Evolutionary conservation across 1,284 basidiomycete species (phyloP), one percentile per base, ranked within the genome.

Genomic region (Spongispora temasekensis): DNA sequence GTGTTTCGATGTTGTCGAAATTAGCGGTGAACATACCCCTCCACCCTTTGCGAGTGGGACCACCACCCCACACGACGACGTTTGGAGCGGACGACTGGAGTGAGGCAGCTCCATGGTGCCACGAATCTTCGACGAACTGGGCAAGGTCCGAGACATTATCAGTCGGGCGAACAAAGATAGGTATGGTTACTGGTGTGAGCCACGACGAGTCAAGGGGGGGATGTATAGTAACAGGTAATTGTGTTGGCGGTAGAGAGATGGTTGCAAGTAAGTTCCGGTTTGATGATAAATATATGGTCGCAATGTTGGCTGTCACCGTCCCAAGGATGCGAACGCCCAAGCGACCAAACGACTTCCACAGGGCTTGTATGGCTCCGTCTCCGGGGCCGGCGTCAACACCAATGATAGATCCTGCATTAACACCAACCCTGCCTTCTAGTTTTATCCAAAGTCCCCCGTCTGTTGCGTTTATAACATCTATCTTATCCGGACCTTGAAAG

Each of bases 271-370:
- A 65, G 21, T 75, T 66, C 50, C 70, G 66, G 32, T 79, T 71
- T 4, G 86, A 79, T 25, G 75, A 73, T 2, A 91, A 70, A 35
- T 75, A 69, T 60, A 88, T 77, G 3, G 77, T 79, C 37, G 79
- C 80, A 48, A 87, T 72, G 51, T 80, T 76, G 51, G 88, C 78
- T 7, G 88, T 81, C n/a, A 89, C 82, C 21, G 73, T 76, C 63
- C 83, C 81, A 50, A 92, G 66, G 15, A 70, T 73, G 31, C 78
- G 77, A 35, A 91, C 80, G 3, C 88, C 83, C 82, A 88, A 87
- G 50, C 88, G 80, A 2, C 88, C 88, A 30, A 91, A 59, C 2
- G 81, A 77, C 73, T 88, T 90, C 84, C 86, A 89, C 27, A 83
- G 62, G 57, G 74, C 73, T 19, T 67, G 63, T 46, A 84, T 64